A percentile compares a stretch with the other conserved stretches of the same genome.
Evolutionary conservation across 371 early-diverging fungal genomes (phyloP).

Genomic region (Mucor velutinosus): DNA sequence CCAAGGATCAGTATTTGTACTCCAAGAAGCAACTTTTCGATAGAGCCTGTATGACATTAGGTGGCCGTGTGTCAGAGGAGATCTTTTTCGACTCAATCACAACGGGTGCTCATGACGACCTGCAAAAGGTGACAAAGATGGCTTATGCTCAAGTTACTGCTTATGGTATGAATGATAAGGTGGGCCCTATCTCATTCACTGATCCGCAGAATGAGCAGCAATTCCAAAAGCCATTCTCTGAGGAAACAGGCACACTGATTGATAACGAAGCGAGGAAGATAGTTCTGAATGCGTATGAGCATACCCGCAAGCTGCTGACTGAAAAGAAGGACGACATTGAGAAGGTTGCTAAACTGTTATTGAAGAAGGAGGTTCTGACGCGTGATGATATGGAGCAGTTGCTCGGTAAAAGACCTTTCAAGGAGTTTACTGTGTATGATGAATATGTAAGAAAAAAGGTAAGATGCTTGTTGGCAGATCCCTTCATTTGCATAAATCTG

Average conservation of each 20-base stretch:
- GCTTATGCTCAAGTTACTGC: slow-evolving; percentile 93
- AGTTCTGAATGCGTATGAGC: slow-evolving; percentile 77
- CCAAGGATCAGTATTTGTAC: slow-evolving; percentile 96
- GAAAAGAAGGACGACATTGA: slow-evolving; percentile 85
- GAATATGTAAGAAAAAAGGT: slow-evolving; percentile 59
- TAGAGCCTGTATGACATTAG: slow-evolving; percentile 98
- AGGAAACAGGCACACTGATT: slow-evolving; percentile 92
- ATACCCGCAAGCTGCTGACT: slow-evolving; percentile 79
- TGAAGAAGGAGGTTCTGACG: slow-evolving; percentile 95
- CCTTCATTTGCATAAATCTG: not conserved
- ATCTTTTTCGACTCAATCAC: slow-evolving; percentile 92
- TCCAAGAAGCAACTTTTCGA: slow-evolving; percentile 93
- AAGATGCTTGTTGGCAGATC: slow-evolving; percentile 16
- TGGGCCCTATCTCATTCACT: slow-evolving; percentile 86
- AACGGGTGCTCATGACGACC: slow-evolving; percentile 91
- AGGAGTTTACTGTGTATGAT: not conserved
- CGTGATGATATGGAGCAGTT: slow-evolving; percentile 34
- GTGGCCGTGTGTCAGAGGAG: slow-evolving; percentile 93
- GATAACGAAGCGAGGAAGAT: slow-evolving; percentile 91
- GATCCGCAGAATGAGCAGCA: slow-evolving; percentile 61
- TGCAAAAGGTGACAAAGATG: slow-evolving; percentile 96
- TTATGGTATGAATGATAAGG: slow-evolving; percentile 93
- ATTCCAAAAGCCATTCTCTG: slow-evolving; percentile 96
- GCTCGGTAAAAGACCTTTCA: not conserved
- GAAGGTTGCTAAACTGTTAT: slow-evolving; percentile 88